These are phyloP conservation scores for Macadamia tetraphylla DNA, from an alignment of 164 flowering plant species.

Conservation along the genomic window DNA sequence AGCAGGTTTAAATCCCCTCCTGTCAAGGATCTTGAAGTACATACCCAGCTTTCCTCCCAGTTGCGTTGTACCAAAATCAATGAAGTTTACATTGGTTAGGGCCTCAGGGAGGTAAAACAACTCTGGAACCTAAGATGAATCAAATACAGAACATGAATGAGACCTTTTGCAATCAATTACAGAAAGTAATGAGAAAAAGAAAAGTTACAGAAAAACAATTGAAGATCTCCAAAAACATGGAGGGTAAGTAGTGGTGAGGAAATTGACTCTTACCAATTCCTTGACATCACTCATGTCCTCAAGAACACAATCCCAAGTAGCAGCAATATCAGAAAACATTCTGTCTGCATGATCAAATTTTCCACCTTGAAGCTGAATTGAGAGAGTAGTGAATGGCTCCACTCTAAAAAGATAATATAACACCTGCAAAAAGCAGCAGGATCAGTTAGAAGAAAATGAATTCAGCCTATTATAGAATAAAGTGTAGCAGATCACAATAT, in stretches of 20 bases:
- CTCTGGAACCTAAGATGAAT: conserved; percentile 78
- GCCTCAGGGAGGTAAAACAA: conserved; percentile 92
- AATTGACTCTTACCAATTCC: conserved; percentile 64
- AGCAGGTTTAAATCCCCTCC: neutral
- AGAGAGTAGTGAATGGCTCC: conserved; percentile 93
- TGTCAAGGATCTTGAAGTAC: conserved; percentile 2
- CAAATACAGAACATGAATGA: conserved; percentile 1
- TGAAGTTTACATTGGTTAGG: conserved; percentile 73
- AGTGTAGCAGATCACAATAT: neutral
- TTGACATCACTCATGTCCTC: conserved; percentile 99
- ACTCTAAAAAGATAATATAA: conserved; percentile 83
- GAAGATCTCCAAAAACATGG: too few relatives aligned
- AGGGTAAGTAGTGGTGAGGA: neutral
- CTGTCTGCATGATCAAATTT: conserved; percentile 98
- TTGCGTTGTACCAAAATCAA: conserved; percentile 95
- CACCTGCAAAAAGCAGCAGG: conserved; percentile 48
- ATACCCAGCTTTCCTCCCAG: conserved; percentile 88
- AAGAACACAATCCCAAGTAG: conserved; percentile 92
- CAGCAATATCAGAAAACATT: conserved; percentile 87
- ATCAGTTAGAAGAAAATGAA: conserved; percentile 10
- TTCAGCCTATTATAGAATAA: neutral
- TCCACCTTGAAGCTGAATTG: conserved; percentile 96
- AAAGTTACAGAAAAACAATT: neutral
- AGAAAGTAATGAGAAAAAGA: conserved; percentile 4
- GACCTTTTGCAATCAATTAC: conserved; percentile 3